Base-by-base conservation (phyloP, 495 filamentous ascomycete genomes). In the Penicillium arizonense region DNA sequence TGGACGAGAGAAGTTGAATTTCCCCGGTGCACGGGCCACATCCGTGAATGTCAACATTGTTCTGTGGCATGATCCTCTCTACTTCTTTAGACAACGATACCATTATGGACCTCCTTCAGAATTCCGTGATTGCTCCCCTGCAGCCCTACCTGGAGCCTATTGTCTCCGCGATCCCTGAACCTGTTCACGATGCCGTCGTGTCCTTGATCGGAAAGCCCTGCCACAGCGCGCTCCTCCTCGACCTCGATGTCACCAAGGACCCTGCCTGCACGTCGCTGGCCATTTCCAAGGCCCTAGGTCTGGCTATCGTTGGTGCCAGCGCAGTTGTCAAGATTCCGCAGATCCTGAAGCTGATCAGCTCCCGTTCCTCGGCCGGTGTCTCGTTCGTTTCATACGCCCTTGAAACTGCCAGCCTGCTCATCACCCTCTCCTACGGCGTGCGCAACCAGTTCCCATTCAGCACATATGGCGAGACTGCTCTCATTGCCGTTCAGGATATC, bases 241-340 rank as follows among this genome's bases (percentile, higher is more conserved):
- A 94, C 55, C 76, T 97, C 65, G 86, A 95, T 73, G 77, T 85
- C 37, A 77, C 81, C 61, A 74, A 87, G 47, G 76, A 84, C 28
- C 72, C 80, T 4, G 82, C 78, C 44, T 98, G 94, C 77, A 75
- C 94, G 47, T 89, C 91, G 56, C 85, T 96, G 24, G 88, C 83
- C 44, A 83, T 97, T 59, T 95, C 89, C 59, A 97, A 97, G 74
- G 89, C 78, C 11, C 86, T 98, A 41, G 94, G 94, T 37, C 84
- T 96, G 52, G 93, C 84, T 67, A 98, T 97, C 72, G 87, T 98
- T 61, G 85, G 81, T 53, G 87, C 90, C 33, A 90, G 87, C 50
- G 81, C 89, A 28, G 82, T 97, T 58, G 89, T 98, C 74, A 98
- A 98, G 76, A 82, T 98, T 41, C 93, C 94, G 0, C 94, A 97